Conservation (phyloP, 345 rosid genomes). For the Iberis pinnata region DNA sequence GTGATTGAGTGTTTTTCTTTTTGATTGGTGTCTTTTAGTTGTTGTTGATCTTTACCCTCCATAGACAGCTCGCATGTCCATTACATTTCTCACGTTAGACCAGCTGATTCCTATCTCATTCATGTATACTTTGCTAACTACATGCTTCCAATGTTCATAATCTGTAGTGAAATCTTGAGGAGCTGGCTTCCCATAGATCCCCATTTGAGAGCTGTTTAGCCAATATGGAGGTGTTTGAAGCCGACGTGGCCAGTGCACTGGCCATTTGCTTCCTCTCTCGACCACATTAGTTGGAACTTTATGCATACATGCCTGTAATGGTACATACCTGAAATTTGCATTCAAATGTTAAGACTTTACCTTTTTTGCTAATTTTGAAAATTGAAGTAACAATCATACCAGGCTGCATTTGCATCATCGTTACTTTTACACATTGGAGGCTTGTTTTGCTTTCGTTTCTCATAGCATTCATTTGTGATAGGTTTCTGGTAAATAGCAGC, state of each 20-base stretch:
- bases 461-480: constrained; percentile 62
- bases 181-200: constrained; percentile 86
- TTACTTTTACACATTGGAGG: constrained; percentile 71
- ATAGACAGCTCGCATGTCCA: constrained; percentile 96
- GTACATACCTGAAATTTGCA: constrained; percentile 60
- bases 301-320: constrained; percentile 81
- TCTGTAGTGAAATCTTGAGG: constrained; percentile 67
- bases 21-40: background rate
- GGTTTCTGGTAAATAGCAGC: constrained; percentile 85
- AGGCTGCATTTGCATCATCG: constrained; percentile 84
- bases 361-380: background rate
- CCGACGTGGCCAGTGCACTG: constrained; percentile 63
- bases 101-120: constrained; percentile 73
- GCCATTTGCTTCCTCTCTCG: constrained; percentile 74
- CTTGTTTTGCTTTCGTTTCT: constrained; percentile 46
- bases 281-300: constrained; percentile 37
- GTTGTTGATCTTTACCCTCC: constrained; percentile 54
- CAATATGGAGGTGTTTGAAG: constrained; percentile 65
- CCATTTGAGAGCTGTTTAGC: constrained; percentile 81
- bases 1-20: background rate
- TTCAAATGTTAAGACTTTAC: background rate
- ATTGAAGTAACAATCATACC: constrained; percentile 37
- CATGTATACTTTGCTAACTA: constrained; percentile 60
- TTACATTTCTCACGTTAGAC: constrained; percentile 70
- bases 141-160: constrained; percentile 72